Percentiles rank a stretch among this genome's conserved stretches.
Conservation (phyloP, 2,329 filamentous ascomycete genomes). For the Shiraia bambusicola region DNA sequence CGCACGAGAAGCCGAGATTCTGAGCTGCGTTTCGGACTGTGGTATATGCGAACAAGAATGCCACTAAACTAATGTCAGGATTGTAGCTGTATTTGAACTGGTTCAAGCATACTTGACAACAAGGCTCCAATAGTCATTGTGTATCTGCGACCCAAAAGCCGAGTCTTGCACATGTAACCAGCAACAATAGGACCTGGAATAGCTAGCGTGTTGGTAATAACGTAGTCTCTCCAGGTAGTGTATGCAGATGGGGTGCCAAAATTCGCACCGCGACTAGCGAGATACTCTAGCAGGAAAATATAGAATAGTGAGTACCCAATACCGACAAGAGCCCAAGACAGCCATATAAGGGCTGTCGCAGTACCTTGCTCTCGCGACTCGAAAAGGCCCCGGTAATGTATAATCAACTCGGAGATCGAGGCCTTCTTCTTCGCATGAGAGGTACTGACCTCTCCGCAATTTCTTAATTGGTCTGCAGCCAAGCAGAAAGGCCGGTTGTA, state of each 20-base stretch:
- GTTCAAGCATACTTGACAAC: conserved; percentile 22
- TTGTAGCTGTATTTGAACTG: conserved; percentile 6
- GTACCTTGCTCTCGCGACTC: conserved; percentile 18
- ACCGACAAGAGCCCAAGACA: conserved; percentile 25
- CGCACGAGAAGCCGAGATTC: conserved; percentile 22
- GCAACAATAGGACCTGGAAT: conserved; percentile 14
- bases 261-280: conserved; percentile 14
- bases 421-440: conserved; percentile 27
- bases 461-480: conserved; percentile 13
- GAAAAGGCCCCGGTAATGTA: conserved; percentile 26
- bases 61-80: background rate
- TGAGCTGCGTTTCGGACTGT: conserved; percentile 26
- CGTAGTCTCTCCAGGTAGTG: conserved; percentile 20
- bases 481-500: conserved; percentile 20
- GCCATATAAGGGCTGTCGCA: conserved; percentile 22
- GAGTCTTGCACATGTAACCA: conserved; percentile 20
- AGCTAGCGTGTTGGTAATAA: conserved; percentile 15
- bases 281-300: conserved; percentile 18
- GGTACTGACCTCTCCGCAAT: conserved; percentile 14
- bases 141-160: conserved; percentile 19
- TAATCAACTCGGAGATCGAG: conserved; percentile 13
- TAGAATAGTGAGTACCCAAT: conserved; percentile 15
- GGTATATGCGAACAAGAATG: conserved; percentile 7
- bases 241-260: conserved; percentile 11
- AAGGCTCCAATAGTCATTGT: conserved; percentile 23